Conservation (phyloP, 2,329 filamentous ascomycete genomes). For the Catunica adiposa region DNA sequence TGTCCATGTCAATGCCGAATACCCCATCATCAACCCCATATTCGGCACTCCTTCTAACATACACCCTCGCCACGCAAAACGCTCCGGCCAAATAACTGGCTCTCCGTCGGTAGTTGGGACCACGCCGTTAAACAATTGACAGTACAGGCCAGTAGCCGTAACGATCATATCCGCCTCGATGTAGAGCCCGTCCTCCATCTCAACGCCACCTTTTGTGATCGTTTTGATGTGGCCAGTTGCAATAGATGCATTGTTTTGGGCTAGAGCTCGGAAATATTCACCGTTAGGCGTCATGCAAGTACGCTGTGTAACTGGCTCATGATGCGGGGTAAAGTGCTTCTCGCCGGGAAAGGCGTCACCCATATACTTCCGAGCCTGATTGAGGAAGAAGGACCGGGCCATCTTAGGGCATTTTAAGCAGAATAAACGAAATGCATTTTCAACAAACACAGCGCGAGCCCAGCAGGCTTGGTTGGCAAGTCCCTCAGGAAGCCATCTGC, state of each 20-base stretch:
- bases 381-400: slow-evolving; percentile 23
- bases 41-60: slow-evolving; percentile 56
- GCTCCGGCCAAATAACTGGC: slow-evolving; percentile 29
- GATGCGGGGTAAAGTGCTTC: slow-evolving; percentile 47
- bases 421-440: slow-evolving; percentile 32
- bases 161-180: slow-evolving; percentile 51
- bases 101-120: slow-evolving; percentile 37
- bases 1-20: slow-evolving; percentile 51
- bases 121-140: slow-evolving; percentile 39
- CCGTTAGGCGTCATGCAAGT: slow-evolving; percentile 48
- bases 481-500: slow-evolving; percentile 29
- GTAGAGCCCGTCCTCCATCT: slow-evolving; percentile 24
- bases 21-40: slow-evolving; percentile 43
- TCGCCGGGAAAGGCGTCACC: slow-evolving; percentile 37
- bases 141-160: slow-evolving; percentile 49
- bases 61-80: slow-evolving; percentile 44
- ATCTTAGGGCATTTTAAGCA: slow-evolving; percentile 22
- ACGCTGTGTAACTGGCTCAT: slow-evolving; percentile 57
- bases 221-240: slow-evolving; percentile 37
- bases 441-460: slow-evolving; percentile 30
- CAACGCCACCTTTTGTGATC: slow-evolving; percentile 31
- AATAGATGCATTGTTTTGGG: slow-evolving; percentile 28
- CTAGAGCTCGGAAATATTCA: slow-evolving; percentile 38
- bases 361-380: slow-evolving; percentile 30
- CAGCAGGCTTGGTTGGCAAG: slow-evolving; percentile 32